Evolutionary conservation across 176 grass and related monocot species (phyloP).

Genomic region (Oryza meridionalis): DNA sequence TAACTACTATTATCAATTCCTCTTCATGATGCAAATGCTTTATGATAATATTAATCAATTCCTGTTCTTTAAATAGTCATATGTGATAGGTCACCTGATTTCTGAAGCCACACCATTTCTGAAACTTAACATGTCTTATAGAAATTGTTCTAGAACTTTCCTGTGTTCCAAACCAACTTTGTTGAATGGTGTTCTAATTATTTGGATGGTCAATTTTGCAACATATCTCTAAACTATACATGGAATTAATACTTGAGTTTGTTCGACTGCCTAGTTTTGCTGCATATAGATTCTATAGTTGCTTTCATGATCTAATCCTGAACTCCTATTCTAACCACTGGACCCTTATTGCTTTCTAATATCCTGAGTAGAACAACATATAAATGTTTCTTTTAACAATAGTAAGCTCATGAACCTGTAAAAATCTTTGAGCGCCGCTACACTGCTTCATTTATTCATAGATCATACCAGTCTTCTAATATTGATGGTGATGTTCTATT

Average conservation of each 20-base stretch:
- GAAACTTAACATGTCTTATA: background rate
- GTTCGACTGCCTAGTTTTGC: background rate
- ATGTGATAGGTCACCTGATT: background rate
- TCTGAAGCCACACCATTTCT: background rate
- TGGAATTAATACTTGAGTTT: background rate
- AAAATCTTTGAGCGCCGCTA: background rate
- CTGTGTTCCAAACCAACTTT: background rate
- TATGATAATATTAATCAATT: conserved; percentile 11
- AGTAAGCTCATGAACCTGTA: conserved; percentile 17
- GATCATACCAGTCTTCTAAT: background rate
- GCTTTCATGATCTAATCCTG: background rate
- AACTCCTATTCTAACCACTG: background rate
- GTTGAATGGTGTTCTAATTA: conserved; percentile 7
- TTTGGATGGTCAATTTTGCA: background rate
- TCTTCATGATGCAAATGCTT: background rate
- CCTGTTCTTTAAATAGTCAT: background rate
- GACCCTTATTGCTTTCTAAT: background rate
- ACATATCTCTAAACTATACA: background rate
- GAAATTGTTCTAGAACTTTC: background rate
- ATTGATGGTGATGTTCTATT: background rate
- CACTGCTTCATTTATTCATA: conserved; percentile 23
- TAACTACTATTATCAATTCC: conserved; percentile 8
- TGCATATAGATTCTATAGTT: background rate
- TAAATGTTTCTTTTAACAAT: background rate
- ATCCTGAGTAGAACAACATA: conserved; percentile 20